Evolutionary conservation across 202 grass and related monocot species (phyloP).

Genomic region (Carex sylvatica): DNA sequence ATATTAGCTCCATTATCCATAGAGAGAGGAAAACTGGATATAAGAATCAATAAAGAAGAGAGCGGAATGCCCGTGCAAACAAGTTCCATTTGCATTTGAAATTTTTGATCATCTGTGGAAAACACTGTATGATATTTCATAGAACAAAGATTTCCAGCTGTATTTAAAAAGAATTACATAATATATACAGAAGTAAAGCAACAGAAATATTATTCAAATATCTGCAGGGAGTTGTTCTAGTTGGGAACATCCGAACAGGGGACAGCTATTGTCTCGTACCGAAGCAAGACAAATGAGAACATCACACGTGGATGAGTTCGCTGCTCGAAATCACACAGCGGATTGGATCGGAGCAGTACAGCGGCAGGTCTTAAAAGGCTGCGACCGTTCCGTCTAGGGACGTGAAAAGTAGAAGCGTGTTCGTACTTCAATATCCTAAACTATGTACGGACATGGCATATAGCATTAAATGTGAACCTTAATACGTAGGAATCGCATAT

Average conservation of each 20-base stretch:
- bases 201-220: not conserved
- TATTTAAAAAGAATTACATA: not conserved
- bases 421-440: not conserved
- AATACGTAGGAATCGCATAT: not conserved
- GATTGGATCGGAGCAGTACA: not conserved
- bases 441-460: not conserved
- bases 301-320: not conserved
- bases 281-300: not conserved
- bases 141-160: not conserved
- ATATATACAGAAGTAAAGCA: not conserved
- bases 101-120: not conserved
- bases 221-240: not conserved
- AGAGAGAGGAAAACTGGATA: not conserved
- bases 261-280: not conserved
- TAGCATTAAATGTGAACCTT: slow-evolving; percentile 12
- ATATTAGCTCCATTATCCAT: not conserved
- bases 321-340: not conserved
- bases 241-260: not conserved
- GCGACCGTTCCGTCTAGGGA: not conserved
- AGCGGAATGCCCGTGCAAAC: slow-evolving; percentile 4
- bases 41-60: not conserved
- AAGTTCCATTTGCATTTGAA: not conserved
- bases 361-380: not conserved
- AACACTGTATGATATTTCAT: not conserved
- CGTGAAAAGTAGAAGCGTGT: not conserved